Evolutionary conservation across 768 basidiomycete genomes (phyloP).

Genomic region (Lactifluus hygrophoroides): DNA sequence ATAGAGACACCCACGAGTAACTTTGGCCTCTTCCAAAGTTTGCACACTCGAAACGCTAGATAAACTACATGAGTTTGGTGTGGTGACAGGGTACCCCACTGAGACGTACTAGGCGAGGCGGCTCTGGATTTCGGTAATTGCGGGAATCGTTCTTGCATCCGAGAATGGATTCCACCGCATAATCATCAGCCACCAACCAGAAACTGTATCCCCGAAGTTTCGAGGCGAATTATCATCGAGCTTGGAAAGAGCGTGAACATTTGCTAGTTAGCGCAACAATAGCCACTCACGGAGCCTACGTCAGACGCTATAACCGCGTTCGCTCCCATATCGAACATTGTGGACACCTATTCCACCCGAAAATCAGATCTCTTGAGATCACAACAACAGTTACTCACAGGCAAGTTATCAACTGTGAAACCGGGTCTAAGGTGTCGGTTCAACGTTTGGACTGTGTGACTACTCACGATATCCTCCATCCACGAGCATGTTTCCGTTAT

Average conservation of each 20-base stretch:
- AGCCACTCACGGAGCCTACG: conserved; percentile 66
- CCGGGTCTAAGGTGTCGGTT: conserved; percentile 2
- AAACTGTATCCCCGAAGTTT: conserved; percentile 89
- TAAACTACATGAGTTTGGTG: conserved; percentile 10
- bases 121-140: conserved; percentile 89
- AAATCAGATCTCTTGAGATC: neutral
- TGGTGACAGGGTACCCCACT: conserved; percentile 8
- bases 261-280: neutral
- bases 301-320: conserved; percentile 88
- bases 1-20: conserved; percentile 80
- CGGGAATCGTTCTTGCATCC: conserved; percentile 64
- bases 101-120: conserved; percentile 84
- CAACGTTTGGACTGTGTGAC: conserved; percentile 22
- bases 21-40: conserved; percentile 93
- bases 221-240: conserved; percentile 94
- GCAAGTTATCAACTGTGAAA: conserved; percentile 73
- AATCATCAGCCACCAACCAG: conserved; percentile 92
- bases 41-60: conserved; percentile 88
- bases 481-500: conserved; percentile 87
- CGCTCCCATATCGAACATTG: conserved; percentile 90
- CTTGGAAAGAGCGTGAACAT: conserved; percentile 28
- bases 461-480: conserved; percentile 80
- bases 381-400: conserved; percentile 38
- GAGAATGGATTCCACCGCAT: conserved; percentile 94
- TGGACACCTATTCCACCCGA: conserved; percentile 49